These are phyloP conservation scores for Termitomyces sp. DNA, from an alignment of 768 basidiomycete species.

Conservation along the genomic window DNA sequence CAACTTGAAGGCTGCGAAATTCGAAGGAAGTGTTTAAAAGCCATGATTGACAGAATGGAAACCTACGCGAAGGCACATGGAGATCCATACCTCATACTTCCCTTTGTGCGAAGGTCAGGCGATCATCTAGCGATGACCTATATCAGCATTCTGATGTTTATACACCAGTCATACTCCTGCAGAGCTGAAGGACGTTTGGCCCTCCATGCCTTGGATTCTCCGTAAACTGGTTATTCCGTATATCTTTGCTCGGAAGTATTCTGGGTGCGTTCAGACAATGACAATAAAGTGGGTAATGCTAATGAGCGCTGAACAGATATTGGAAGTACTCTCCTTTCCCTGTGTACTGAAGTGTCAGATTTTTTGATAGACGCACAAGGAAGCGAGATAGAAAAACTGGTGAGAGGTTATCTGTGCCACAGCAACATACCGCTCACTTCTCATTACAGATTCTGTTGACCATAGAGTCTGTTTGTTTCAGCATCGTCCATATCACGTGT, in stretches of 20 bases:
- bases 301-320: too few species aligned
- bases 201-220: slow-evolving; percentile 31
- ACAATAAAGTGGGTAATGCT: too few species aligned
- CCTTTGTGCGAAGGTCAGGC: slow-evolving; percentile 31
- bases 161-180: slow-evolving; percentile 29
- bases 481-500: too few species aligned
- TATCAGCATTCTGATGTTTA: background rate
- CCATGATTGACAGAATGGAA: slow-evolving; percentile 21
- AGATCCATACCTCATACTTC: slow-evolving; percentile 26
- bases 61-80: slow-evolving; percentile 26
- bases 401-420: too few species aligned
- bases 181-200: slow-evolving; percentile 30
- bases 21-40: slow-evolving; percentile 22
- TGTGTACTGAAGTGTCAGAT: too few species aligned
- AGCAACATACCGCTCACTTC: too few species aligned
- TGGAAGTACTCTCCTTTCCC: too few species aligned
- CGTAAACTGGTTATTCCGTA: slow-evolving; percentile 31
- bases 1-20: slow-evolving; percentile 23
- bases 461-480: too few species aligned
- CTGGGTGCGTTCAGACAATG: slow-evolving; percentile 23
- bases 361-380: too few species aligned
- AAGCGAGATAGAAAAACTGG: too few species aligned
- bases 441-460: too few species aligned
- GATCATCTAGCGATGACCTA: too few species aligned
- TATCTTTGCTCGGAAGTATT: slow-evolving; percentile 25